Evolutionary conservation across 257 asterid species (phyloP).

Genomic region (Ajuga chamaepitys): DNA sequence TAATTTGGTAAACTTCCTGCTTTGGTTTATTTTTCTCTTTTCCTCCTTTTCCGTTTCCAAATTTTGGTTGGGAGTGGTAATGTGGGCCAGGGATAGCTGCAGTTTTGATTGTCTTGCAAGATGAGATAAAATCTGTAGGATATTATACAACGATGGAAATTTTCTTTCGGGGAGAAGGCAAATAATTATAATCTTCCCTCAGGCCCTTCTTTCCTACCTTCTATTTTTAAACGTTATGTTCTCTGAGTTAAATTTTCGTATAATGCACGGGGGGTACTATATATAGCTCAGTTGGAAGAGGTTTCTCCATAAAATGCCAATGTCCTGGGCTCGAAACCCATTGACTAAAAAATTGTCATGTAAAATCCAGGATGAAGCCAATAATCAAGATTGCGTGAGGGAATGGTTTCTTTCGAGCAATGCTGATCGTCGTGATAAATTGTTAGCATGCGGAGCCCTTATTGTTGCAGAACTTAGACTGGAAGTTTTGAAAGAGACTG

Average conservation of each 20-base stretch:
- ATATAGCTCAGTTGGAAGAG: too few species aligned
- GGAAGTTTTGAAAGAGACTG: slow-evolving; percentile 74
- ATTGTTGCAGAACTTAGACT: slow-evolving; percentile 84
- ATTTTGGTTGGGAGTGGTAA: background rate
- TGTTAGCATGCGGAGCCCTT: slow-evolving; percentile 88
- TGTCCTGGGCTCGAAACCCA: too few species aligned
- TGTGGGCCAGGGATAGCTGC: background rate
- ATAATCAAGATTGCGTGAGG: slow-evolving; percentile 37
- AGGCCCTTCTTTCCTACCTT: background rate
- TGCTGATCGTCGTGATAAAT: slow-evolving; percentile 60
- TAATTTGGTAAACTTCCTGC: slow-evolving; percentile 31
- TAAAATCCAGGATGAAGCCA: slow-evolving; percentile 42
- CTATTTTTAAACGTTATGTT: background rate
- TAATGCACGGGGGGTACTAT: too few species aligned
- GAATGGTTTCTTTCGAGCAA: slow-evolving; percentile 55
- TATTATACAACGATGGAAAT: background rate
- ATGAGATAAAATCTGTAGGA: background rate
- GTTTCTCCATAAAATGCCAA: too few species aligned
- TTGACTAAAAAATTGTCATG: background rate
- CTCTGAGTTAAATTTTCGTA: background rate
- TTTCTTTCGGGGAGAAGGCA: background rate
- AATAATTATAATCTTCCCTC: background rate
- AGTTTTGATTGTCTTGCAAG: background rate
- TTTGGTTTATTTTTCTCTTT: background rate
- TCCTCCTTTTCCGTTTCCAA: background rate